Base-by-base conservation (phyloP, 2,329 filamentous ascomycete species). In the Pleomassaria siparia region DNA sequence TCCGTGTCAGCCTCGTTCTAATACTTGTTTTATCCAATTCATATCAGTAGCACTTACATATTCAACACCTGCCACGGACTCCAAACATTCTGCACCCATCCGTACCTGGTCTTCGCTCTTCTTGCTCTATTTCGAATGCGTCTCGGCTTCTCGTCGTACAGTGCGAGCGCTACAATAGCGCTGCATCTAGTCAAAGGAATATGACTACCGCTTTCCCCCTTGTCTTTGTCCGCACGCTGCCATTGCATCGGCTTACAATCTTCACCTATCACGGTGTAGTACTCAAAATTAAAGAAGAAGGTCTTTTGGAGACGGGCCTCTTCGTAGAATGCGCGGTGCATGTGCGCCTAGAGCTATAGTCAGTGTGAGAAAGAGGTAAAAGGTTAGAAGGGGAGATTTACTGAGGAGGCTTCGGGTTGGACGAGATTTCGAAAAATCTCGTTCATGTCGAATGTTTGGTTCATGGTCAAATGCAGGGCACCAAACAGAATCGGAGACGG, bases 201-300 rank as follows among this genome's bases (percentile, higher is more conserved):
- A 61, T 85, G 81, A 44, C 56, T 80, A 65, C 47, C 71, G 60
- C 13, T 69, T 52, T 16, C 69, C 58, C 44, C 67, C 63, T 57
- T 75, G 63, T 26, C 65, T 35, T 72, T 74, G 54, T 84, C 81
- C 29, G 78, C 77, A 16, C 74, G 69, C 58, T 86, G 83, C 82
- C 82, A 86, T 5, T 79, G 72, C 57, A 82, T 80, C 0, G 83
- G 82, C 25, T 75, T 72, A 32, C 82, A 76, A 3, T 76, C 77
- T 4, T 80, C 74, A 1, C 76, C 79, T 11, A 85, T 76, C 6
- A 84, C 74, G 4, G 82, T 85, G 58, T 83, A 85, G 60, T 85
- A 86, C 55, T 85, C 84, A 62, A 86, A 84, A 33, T 76, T 80
- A 60, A 86, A 85, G 54, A 84, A 78, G 62, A 85, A 84, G 7